These are phyloP conservation scores for Zymoseptoria pseudotritici DNA, from an alignment of 2,329 filamentous ascomycete species.

Conservation along the genomic window DNA sequence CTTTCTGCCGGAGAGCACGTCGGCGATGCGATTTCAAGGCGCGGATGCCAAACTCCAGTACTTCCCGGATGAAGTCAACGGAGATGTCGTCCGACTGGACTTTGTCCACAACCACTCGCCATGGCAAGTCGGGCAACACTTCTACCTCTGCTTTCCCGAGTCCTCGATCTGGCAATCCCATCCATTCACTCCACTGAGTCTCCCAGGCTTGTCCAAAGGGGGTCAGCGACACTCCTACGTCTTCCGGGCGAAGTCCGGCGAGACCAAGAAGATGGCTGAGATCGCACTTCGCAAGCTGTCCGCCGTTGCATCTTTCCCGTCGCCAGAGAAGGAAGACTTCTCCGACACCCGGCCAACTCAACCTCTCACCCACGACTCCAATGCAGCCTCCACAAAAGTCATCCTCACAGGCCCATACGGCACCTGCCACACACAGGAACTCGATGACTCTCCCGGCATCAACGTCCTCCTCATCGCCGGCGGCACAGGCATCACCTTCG, in stretches of 20 bases:
- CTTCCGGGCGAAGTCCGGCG: slow-evolving; percentile 38
- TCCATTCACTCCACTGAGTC: slow-evolving; percentile 57
- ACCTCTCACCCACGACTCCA: background rate
- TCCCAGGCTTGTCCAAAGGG: slow-evolving; percentile 29
- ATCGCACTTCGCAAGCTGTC: slow-evolving; percentile 40
- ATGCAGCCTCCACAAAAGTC: slow-evolving; percentile 1
- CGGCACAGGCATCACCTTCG: background rate
- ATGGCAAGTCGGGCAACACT: slow-evolving; percentile 63
- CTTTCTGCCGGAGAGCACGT: slow-evolving; percentile 1
- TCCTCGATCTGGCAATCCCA: slow-evolving; percentile 63
- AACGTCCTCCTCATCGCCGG: slow-evolving; percentile 1
- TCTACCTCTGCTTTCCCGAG: slow-evolving; percentile 61
- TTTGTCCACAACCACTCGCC: slow-evolving; percentile 52
- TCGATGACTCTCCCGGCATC: background rate
- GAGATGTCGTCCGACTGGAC: slow-evolving; percentile 53
- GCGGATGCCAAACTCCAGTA: slow-evolving; percentile 44
- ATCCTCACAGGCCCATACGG: slow-evolving; percentile 2
- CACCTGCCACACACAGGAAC: background rate
- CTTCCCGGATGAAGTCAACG: slow-evolving; percentile 31
- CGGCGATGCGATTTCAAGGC: slow-evolving; percentile 39
- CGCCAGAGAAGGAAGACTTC: background rate
- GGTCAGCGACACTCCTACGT: slow-evolving; percentile 28
- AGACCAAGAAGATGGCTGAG: slow-evolving; percentile 49
- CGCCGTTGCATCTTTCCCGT: slow-evolving; percentile 35
- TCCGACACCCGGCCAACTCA: slow-evolving; percentile 36